Percentiles rank a stretch among this genome's conserved stretches.
phyloP scores from a whole-genome alignment of 2,329 filamentous ascomycete species.

The Neonectria sp. region DNA sequence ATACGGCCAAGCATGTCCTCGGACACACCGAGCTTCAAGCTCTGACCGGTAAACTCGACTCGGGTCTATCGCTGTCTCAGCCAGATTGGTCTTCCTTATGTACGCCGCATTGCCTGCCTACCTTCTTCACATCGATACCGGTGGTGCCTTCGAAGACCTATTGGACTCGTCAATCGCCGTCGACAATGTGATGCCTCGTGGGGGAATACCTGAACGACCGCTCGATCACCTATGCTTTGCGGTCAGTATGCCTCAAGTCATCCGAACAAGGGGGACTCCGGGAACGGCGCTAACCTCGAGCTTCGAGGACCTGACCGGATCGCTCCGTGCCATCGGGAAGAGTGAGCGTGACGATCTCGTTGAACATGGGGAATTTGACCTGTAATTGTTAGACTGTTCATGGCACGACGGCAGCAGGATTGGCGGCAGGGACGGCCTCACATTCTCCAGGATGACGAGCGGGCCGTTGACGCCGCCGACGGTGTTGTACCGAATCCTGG shows the following conservation, averaged over 20 bases:
- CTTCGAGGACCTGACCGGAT: slow-evolving; percentile 96
- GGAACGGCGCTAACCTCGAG: slow-evolving; percentile 78
- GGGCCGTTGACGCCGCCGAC: slow-evolving; percentile 98
- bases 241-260: slow-evolving; percentile 41
- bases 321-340: slow-evolving; percentile 95
- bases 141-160: slow-evolving; percentile 98
- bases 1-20: slow-evolving; percentile 99
- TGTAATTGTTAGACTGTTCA: slow-evolving; percentile 57
- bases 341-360: slow-evolving; percentile 97
- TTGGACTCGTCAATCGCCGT: slow-evolving; percentile 44
- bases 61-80: slow-evolving; percentile 76
- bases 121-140: slow-evolving; percentile 99
- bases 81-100: slow-evolving; percentile 18
- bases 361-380: slow-evolving; percentile 98
- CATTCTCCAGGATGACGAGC: slow-evolving; percentile 97
- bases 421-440: slow-evolving; percentile 54
- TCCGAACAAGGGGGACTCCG: slow-evolving; percentile 20
- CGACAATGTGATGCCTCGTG: slow-evolving; percentile 25
- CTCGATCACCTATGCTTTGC: slow-evolving; percentile 80
- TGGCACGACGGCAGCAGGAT: slow-evolving; percentile 20
- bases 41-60: slow-evolving; percentile 97
- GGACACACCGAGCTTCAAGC: slow-evolving; percentile 97
- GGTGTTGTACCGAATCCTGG: slow-evolving; percentile 92
- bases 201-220: slow-evolving; percentile 87
- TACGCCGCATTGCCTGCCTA: slow-evolving; percentile 54